phyloP scores from a whole-genome alignment of 331 rosid species.

The Cydonia oblonga region DNA sequence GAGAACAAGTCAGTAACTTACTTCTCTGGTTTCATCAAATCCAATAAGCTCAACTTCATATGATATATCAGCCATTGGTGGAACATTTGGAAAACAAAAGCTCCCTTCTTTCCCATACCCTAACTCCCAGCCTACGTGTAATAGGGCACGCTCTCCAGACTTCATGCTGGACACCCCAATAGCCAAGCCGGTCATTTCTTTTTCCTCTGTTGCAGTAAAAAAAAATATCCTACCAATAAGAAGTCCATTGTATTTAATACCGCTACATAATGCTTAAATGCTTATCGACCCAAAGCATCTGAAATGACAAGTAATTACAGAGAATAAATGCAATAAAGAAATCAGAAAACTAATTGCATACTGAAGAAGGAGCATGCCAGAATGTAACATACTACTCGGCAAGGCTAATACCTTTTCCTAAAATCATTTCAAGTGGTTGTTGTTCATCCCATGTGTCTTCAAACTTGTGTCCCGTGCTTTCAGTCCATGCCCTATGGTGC shows the following conservation, averaged over 20 bases:
- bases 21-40: constrained; percentile 83
- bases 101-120: constrained; percentile 76
- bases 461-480: constrained; percentile 74
- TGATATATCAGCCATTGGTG: constrained; percentile 78
- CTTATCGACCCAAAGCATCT: neutral
- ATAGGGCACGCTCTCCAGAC: constrained; percentile 69
- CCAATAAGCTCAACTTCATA: constrained; percentile 95
- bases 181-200: constrained; percentile 84
- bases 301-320: neutral
- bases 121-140: constrained; percentile 86
- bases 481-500: constrained; percentile 86
- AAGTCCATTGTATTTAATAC: neutral
- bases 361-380: neutral
- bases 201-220: constrained; percentile 56
- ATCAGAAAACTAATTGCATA: neutral
- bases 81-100: constrained; percentile 89
- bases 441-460: constrained; percentile 90
- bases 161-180: constrained; percentile 80
- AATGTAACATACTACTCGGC: neutral
- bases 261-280: neutral
- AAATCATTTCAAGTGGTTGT: constrained; percentile 58
- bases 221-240: neutral
- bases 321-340: neutral
- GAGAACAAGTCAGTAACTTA: constrained; percentile 22
- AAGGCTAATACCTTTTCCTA: constrained; percentile 66